These are phyloP conservation scores for Lignosus rhinocerotis DNA, from an alignment of 1,284 basidiomycete species.

Conservation along the genomic window DNA sequence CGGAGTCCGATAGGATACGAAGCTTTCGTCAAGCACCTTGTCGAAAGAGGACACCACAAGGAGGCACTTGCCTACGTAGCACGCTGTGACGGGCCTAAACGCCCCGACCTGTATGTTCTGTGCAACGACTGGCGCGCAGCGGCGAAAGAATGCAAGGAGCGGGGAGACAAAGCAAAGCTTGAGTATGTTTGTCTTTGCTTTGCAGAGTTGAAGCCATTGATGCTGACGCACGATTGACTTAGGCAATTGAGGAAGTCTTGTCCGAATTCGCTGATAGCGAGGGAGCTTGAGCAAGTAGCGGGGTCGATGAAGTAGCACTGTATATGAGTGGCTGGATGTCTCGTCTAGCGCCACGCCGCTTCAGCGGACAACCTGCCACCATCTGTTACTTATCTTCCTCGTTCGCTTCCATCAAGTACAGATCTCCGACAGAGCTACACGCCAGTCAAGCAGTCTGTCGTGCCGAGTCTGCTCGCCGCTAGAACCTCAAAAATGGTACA, in stretches of 20 bases:
- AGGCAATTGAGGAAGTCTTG: constrained; percentile 71
- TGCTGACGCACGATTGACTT: background rate
- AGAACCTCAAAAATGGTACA: too few species aligned
- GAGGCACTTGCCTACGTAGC: constrained; percentile 78
- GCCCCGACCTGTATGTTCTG: constrained; percentile 83
- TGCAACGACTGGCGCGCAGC: constrained; percentile 90
- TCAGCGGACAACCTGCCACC: too few species aligned
- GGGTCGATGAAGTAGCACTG: constrained; percentile 60
- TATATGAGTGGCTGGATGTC: too few species aligned
- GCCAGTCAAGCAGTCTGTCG: too few species aligned
- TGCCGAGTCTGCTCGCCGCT: too few species aligned
- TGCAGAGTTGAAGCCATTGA: constrained; percentile 1
- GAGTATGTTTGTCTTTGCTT: constrained; percentile 52
- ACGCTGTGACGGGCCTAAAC: constrained; percentile 80
- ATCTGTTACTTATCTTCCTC: too few species aligned
- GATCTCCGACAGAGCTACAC: too few species aligned
- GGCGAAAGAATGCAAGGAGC: constrained; percentile 84
- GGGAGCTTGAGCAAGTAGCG: constrained; percentile 75
- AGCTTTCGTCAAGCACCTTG: constrained; percentile 83
- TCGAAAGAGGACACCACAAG: constrained; percentile 67
- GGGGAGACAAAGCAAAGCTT: constrained; percentile 77
- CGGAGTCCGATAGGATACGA: constrained; percentile 96
- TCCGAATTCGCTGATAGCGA: constrained; percentile 75
- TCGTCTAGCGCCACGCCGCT: too few species aligned
- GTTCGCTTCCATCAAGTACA: too few species aligned